Percentiles rank a stretch among this genome's conserved stretches.
These are phyloP conservation scores for Globisporangium camurandrum DNA, from an alignment of 352 stramenopile species.

Conservation along the genomic window DNA sequence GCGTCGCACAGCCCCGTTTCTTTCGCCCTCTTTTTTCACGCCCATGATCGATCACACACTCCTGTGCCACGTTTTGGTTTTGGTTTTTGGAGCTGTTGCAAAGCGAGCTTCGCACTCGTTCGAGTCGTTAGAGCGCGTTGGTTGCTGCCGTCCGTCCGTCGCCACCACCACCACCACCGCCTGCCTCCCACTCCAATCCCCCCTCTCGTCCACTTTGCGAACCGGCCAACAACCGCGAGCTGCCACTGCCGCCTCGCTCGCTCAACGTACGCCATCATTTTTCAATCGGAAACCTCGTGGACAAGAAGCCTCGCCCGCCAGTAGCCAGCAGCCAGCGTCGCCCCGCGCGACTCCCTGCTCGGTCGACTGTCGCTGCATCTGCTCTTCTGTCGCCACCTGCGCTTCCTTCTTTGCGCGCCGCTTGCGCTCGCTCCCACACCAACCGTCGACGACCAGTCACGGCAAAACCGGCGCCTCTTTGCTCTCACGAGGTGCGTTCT, in stretches of 20 bases:
- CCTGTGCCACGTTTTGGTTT: constrained; percentile 3
- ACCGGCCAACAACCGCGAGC: no score
- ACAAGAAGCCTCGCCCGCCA: background rate
- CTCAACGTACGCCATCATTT: constrained; percentile 13
- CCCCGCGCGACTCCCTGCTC: background rate
- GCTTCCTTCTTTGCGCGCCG: background rate
- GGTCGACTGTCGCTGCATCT: background rate
- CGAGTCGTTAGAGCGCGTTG: background rate
- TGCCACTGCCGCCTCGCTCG: background rate
- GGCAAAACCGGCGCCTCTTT: constrained; percentile 5
- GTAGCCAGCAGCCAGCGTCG: background rate
- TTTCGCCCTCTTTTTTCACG: constrained; percentile 2
- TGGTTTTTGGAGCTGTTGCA: no score
- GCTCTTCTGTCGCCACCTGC: background rate
- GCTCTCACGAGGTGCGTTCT: background rate
- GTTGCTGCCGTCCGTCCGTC: no score
- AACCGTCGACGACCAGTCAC: constrained; percentile 1
- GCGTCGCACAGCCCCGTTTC: constrained; percentile 1
- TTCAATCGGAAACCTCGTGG: constrained; percentile 14
- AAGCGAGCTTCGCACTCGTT: no score
- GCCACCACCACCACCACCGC: no score
- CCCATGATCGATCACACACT: background rate
- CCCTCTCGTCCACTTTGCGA: no score
- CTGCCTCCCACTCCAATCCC: no score
- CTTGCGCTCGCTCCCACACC: background rate